Evolutionary conservation across 2,329 filamentous ascomycete species (phyloP).

Genomic region (Xylariaceae sp.): DNA sequence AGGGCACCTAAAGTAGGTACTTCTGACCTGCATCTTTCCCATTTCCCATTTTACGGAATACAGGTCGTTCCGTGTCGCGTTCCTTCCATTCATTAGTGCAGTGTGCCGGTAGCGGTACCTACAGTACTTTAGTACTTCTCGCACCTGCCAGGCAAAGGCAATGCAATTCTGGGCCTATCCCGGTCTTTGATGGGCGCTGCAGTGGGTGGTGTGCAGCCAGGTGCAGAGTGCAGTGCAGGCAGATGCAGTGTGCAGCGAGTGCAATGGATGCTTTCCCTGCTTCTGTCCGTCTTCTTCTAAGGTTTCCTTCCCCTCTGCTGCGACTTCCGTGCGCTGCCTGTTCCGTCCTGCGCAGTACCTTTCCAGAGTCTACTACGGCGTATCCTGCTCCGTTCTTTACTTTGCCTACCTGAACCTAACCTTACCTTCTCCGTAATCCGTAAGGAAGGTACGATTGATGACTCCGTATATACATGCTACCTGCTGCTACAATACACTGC

Average conservation of each 20-base stretch:
- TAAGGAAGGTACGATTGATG: too few species aligned
- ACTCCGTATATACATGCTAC: too few species aligned
- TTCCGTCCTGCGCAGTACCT: too few species aligned
- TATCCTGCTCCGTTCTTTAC: too few species aligned
- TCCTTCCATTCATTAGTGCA: slow-evolving; percentile 7
- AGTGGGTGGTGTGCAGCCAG: slow-evolving; percentile 7
- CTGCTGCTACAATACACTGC: too few species aligned
- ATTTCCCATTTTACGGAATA: slow-evolving; percentile 7
- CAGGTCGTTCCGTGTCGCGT: slow-evolving; percentile 22
- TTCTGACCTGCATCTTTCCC: slow-evolving; percentile 22
- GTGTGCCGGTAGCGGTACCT: not conserved
- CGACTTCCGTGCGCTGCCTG: too few species aligned
- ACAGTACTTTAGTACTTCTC: slow-evolving; percentile 1
- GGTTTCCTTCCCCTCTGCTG: not conserved
- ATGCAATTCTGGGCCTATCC: slow-evolving; percentile 19
- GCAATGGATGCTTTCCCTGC: slow-evolving; percentile 12
- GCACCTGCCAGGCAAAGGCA: not conserved
- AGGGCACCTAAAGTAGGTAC: slow-evolving; percentile 1
- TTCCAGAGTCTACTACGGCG: too few species aligned
- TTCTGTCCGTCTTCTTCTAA: slow-evolving; percentile 1
- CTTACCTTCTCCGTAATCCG: too few species aligned
- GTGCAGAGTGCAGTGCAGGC: slow-evolving; percentile 9
- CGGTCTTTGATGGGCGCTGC: slow-evolving; percentile 15
- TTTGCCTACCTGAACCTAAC: too few species aligned
- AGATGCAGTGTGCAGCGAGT: not conserved